A percentile compares a stretch with the other conserved stretches of the same genome.
Evolutionary conservation across 495 filamentous ascomycete species (phyloP).

Genomic region (Penicillium crystallinum): DNA sequence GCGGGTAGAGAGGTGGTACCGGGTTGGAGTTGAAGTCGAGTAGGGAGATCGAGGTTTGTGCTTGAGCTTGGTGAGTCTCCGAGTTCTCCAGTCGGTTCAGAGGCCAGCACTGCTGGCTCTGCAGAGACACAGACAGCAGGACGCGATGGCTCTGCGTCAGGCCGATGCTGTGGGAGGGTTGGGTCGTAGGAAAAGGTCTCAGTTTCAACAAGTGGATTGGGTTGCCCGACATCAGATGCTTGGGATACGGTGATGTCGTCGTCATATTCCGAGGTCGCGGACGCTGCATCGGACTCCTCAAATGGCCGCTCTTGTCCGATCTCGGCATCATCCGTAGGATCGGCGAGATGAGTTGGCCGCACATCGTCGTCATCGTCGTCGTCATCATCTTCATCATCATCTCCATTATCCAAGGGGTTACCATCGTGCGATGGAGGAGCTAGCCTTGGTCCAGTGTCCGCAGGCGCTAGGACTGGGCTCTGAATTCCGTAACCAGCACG

Average conservation of each 20-base stretch:
- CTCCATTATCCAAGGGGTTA: constrained; percentile 21
- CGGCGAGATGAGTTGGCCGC: constrained; percentile 1
- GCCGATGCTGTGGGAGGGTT: constrained; percentile 67
- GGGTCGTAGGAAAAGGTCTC: constrained; percentile 47
- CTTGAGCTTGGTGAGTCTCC: constrained; percentile 6
- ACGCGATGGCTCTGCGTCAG: constrained; percentile 33
- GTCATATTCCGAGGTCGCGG: constrained; percentile 10
- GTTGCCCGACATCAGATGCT: constrained; percentile 20
- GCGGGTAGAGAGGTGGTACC: constrained; percentile 33
- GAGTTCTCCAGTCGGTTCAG: constrained; percentile 1
- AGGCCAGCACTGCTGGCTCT: constrained; percentile 4
- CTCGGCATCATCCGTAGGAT: not conserved
- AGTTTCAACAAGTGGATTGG: not conserved
- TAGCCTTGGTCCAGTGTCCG: constrained; percentile 17
- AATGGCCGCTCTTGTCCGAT: not conserved
- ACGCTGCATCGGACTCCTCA: constrained; percentile 10
- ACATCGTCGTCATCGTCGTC: constrained; percentile 16
- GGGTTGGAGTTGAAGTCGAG: constrained; percentile 31
- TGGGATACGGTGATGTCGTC: constrained; percentile 13
- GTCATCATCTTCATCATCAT: constrained; percentile 11
- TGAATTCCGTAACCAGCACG: constrained; percentile 45
- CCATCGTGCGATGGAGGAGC: constrained; percentile 18
- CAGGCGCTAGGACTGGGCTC: constrained; percentile 19
- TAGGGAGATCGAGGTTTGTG: constrained; percentile 19
- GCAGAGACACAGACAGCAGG: constrained; percentile 15